Conservation (phyloP, 2,329 filamentous ascomycete species). For the Trichoderma sp. region DNA sequence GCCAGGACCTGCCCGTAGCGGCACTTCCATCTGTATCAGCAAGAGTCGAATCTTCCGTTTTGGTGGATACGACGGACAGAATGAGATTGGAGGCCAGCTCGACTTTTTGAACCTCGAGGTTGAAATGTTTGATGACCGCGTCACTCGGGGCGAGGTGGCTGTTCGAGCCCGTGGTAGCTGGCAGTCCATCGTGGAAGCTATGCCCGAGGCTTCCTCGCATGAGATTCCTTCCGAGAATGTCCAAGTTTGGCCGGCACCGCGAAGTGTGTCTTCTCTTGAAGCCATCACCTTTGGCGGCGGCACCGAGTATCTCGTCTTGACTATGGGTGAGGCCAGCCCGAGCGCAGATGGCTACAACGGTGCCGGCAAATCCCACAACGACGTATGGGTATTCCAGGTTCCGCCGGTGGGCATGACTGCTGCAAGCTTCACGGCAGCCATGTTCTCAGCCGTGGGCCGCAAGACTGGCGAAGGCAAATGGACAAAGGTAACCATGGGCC, state of each 20-base stretch:
- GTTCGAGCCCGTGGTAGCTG: constrained; percentile 55
- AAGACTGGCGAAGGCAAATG: constrained; percentile 61
- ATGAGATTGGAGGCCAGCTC: constrained; percentile 69
- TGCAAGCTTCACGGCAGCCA: constrained; percentile 58
- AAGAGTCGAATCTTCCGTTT: constrained; percentile 72
- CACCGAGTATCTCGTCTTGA: constrained; percentile 62
- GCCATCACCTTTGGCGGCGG: constrained; percentile 60
- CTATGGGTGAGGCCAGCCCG: constrained; percentile 58
- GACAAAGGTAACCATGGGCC: constrained; percentile 49
- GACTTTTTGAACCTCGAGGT: constrained; percentile 64
- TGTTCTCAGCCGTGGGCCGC: constrained; percentile 53
- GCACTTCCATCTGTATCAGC: constrained; percentile 65
- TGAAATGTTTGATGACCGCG: constrained; percentile 56
- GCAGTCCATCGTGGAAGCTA: constrained; percentile 51
- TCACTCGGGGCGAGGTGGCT: constrained; percentile 50
- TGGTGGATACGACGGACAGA: constrained; percentile 74
- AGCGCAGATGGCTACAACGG: constrained; percentile 51
- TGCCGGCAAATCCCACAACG: constrained; percentile 57
- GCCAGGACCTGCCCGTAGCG: constrained; percentile 66
- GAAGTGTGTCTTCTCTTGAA: constrained; percentile 57
- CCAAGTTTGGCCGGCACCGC: constrained; percentile 52
- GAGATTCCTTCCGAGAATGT: constrained; percentile 38
- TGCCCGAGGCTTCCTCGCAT: constrained; percentile 35
- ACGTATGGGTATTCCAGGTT: constrained; percentile 66
- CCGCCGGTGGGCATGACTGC: constrained; percentile 56